Evolutionary conservation across 495 filamentous ascomycete genomes (phyloP).

Genomic region (Saxophila tyrrhenica): DNA sequence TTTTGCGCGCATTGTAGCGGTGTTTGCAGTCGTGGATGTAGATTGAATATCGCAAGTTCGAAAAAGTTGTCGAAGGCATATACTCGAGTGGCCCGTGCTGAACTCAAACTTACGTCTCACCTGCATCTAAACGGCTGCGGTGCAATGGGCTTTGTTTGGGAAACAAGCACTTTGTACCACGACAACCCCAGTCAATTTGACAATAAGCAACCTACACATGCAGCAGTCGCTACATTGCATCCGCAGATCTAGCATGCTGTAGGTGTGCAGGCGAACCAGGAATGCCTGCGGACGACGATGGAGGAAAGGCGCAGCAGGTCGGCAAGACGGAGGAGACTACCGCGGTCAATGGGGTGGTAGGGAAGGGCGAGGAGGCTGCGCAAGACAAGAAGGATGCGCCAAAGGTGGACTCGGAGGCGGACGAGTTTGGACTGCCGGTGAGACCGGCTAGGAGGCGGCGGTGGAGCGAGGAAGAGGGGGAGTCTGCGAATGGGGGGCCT

Average conservation of each 20-base stretch:
- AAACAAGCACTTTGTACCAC: background rate
- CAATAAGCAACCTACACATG: too few relatives aligned
- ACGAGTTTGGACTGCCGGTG: constrained; percentile 25
- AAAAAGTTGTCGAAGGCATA: too few relatives aligned
- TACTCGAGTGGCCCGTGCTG: too few relatives aligned
- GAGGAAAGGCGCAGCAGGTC: background rate
- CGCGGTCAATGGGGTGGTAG: background rate
- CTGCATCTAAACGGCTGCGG: too few relatives aligned
- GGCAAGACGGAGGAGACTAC: background rate
- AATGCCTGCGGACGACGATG: background rate
- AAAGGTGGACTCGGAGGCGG: constrained; percentile 5
- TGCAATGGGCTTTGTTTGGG: background rate
- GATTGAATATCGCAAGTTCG: too few relatives aligned
- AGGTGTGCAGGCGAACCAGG: background rate
- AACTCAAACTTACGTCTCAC: too few relatives aligned
- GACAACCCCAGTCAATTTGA: background rate
- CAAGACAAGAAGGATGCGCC: constrained; percentile 9
- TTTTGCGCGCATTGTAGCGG: constrained; percentile 67
- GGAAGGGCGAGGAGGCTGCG: background rate
- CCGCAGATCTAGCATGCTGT: background rate
- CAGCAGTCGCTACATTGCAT: background rate
- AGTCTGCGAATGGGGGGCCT: background rate
- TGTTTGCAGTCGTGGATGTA: background rate
- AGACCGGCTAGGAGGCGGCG: constrained; percentile 6
- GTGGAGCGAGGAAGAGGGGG: constrained; percentile 5